Evolutionary conservation across 1,284 basidiomycete species (phyloP), one percentile per base, ranked within the genome.

Genomic region (Ganoderma sinense): DNA sequence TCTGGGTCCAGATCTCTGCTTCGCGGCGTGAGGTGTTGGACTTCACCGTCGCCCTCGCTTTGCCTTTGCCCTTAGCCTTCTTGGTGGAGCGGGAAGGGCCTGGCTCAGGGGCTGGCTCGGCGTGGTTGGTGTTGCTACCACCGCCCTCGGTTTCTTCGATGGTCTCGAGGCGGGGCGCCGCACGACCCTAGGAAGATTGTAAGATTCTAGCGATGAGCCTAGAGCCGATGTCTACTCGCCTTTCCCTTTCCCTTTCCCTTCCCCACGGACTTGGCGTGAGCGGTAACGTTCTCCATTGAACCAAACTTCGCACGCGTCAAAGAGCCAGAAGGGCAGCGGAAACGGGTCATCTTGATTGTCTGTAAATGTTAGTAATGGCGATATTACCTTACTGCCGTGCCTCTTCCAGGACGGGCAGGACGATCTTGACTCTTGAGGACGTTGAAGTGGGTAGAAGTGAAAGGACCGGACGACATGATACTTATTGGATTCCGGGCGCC

Each of bases 1-100:
- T 45, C 69, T 65, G 61, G 68, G 71, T 75, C 53, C 69, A 60
- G 14, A 68, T 33, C 59, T 68, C 65, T 53, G 73, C 72, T 39
- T 69, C 74, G 41, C 71, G 29, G 23, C 63, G 45, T 7, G 64
- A 29, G 40, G 63, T 11, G n/a, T 7, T 51, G 62, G 64, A 65
- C 56, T 69, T 64, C 20, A 62, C 36, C 26, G 66, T 66, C n/a
- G 64, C 66, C 18, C 64, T 69, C 20, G 63, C 33, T 29, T 72
- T 75, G 11, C 66, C 69, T 61, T 75, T 77, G n/a, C 67, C 70
- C 69, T 75, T 77, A 20, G 66, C 68, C 70, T 75, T 77, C 62
- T 69, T 68, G 31, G 62, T 65, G 51, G 51, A 45, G 45, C 48
- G 58, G 14, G 43, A 20, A 18, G n/a, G 33, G 36, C 31, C 53